These are phyloP conservation scores for Cucurbita pepo DNA, from an alignment of 306 rosid species.

Conservation along the genomic window DNA sequence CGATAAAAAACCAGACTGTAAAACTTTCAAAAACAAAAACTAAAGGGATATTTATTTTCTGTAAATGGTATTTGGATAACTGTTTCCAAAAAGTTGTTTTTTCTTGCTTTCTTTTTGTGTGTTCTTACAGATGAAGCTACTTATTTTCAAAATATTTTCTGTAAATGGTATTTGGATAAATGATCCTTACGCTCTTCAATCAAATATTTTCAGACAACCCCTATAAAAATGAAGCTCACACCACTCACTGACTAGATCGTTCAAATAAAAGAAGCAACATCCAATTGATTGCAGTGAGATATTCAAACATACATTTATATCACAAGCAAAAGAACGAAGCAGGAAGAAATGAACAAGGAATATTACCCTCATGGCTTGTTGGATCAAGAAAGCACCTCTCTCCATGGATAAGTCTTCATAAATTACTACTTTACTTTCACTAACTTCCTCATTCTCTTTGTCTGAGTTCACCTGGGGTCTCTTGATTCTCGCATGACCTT, in stretches of 20 bases:
- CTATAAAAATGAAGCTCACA: background rate
- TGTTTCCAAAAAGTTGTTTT: background rate
- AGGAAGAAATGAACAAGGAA: background rate
- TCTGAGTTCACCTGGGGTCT: conserved; percentile 34
- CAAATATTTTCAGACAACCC: background rate
- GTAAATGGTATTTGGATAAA: too few species aligned
- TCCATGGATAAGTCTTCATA: conserved; percentile 94
- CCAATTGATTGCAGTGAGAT: background rate
- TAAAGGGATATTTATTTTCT: background rate
- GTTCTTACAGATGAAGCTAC: background rate
- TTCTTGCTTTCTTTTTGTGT: background rate
- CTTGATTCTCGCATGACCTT: conserved; percentile 94
- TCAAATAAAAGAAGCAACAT: background rate
- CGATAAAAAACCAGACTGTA: background rate
- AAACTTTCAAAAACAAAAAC: background rate
- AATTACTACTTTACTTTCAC: conserved; percentile 42
- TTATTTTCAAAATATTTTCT: background rate
- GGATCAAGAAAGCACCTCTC: conserved; percentile 93
- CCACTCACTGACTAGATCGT: background rate
- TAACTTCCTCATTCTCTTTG: conserved; percentile 23
- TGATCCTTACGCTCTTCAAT: background rate
- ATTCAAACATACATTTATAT: background rate
- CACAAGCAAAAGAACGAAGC: background rate
- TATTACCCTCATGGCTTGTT: conserved; percentile 95
- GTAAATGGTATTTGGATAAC: background rate